Evolutionary conservation across 257 asterid genomes (phyloP).

Genomic region (Solanum chmielewskii): DNA sequence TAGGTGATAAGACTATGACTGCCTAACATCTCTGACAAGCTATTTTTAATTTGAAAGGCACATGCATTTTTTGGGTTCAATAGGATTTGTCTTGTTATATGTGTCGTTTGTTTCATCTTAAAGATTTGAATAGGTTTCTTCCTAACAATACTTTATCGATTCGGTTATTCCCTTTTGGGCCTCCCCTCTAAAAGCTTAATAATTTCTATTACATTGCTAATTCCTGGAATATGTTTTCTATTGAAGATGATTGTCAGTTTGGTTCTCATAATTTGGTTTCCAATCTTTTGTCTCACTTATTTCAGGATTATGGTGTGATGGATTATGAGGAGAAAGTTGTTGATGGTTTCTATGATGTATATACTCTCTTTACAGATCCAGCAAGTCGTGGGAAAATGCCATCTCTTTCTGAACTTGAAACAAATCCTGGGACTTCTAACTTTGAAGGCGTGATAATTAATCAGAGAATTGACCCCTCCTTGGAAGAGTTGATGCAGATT

Average conservation of each 20-base stretch:
- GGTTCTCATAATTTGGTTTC: background rate
- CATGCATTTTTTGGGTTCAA: background rate
- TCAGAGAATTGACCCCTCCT: constrained; percentile 67
- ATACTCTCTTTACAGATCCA: constrained; percentile 56
- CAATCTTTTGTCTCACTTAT: background rate
- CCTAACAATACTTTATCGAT: background rate
- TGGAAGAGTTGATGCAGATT: constrained; percentile 87
- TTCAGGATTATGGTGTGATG: constrained; percentile 67
- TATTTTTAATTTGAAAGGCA: background rate
- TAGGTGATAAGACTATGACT: background rate
- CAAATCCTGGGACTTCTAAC: constrained; percentile 48
- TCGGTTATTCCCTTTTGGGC: background rate
- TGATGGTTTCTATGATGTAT: constrained; percentile 94
- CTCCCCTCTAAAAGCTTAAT: background rate
- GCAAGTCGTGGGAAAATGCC: constrained; percentile 79
- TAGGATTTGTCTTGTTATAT: background rate
- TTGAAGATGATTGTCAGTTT: background rate
- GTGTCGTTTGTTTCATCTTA: background rate
- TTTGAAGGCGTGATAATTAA: constrained; percentile 80
- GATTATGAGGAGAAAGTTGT: constrained; percentile 86
- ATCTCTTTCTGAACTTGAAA: constrained; percentile 80
- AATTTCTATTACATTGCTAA: background rate
- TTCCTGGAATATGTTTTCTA: background rate
- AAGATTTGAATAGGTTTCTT: background rate
- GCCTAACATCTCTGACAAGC: background rate